Percentiles rank a stretch among this genome's conserved stretches.
Conservation (phyloP, 2,329 filamentous ascomycete genomes). For the Zymoseptoria ardabiliae region DNA sequence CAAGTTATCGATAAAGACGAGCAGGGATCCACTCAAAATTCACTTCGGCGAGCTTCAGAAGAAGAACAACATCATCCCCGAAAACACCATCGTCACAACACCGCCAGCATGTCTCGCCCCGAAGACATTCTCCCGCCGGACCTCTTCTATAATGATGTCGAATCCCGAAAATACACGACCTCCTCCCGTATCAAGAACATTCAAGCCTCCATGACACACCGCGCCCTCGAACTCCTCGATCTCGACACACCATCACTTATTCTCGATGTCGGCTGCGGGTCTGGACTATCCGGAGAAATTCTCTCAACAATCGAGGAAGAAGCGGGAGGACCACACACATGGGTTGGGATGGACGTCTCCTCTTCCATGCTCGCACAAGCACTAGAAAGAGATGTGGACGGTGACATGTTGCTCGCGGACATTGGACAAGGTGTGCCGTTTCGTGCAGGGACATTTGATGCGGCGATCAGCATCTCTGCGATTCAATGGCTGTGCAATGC, state of each 20-base stretch:
- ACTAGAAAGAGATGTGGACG: constrained; percentile 82
- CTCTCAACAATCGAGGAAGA: constrained; percentile 63
- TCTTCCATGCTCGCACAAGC: constrained; percentile 96
- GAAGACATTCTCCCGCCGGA: constrained; percentile 90
- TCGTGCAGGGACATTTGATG: constrained; percentile 84
- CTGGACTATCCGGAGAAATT: constrained; percentile 89
- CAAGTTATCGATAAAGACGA: neutral
- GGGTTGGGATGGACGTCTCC: constrained; percentile 96
- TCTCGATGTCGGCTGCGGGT: constrained; percentile 94
- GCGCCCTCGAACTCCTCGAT: constrained; percentile 84
- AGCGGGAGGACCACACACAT: constrained; percentile 79
- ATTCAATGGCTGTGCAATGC: constrained; percentile 99
- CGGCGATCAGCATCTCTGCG: constrained; percentile 86
- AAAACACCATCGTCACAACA: neutral
- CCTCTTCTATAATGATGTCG: constrained; percentile 92
- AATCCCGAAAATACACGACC: constrained; percentile 96
- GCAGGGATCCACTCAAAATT: neutral
- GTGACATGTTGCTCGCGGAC: constrained; percentile 87
- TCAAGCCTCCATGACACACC: constrained; percentile 87
- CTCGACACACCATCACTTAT: constrained; percentile 75
- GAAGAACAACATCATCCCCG: constrained; percentile 1
- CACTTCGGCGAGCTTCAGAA: neutral
- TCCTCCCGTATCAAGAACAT: constrained; percentile 93
- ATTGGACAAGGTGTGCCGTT: constrained; percentile 96
- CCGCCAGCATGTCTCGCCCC: constrained; percentile 76